These are phyloP conservation scores for Erodium maritimum DNA, from an alignment of 345 rosid genomes.

Conservation along the genomic window DNA sequence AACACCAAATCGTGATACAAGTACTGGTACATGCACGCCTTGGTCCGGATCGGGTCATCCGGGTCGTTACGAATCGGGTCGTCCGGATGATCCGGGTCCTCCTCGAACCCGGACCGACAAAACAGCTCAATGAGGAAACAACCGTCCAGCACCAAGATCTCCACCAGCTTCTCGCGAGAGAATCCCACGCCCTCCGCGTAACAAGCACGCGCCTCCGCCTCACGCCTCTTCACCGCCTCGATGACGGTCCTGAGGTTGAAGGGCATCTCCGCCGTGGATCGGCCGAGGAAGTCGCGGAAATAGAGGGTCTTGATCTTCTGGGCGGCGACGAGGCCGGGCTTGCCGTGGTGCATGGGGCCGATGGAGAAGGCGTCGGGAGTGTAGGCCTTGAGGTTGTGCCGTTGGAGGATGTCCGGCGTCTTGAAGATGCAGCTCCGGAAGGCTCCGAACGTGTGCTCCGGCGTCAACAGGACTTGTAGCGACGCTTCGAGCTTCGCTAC, in stretches of 20 bases:
- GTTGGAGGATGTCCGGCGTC: constrained; percentile 11
- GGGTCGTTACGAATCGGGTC: constrained; percentile 10
- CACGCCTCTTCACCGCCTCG: not conserved
- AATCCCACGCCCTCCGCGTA: constrained; percentile 5
- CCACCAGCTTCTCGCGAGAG: not conserved
- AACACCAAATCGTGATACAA: constrained; percentile 24
- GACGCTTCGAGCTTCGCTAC: constrained; percentile 7
- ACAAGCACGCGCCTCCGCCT: constrained; percentile 10
- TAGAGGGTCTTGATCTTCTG: constrained; percentile 17
- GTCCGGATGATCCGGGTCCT: too few relatives aligned
- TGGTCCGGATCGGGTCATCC: constrained; percentile 9
- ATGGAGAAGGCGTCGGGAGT: constrained; percentile 18
- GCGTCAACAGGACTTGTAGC: constrained; percentile 2
- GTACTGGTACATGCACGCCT: constrained; percentile 18
- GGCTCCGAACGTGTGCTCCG: constrained; percentile 5
- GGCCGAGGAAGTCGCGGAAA: constrained; percentile 10
- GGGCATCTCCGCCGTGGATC: not conserved
- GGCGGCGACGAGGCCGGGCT: not conserved
- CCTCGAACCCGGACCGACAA: constrained; percentile 4
- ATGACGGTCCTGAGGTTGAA: not conserved
- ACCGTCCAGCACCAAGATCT: constrained; percentile 20
- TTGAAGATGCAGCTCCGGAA: constrained; percentile 12
- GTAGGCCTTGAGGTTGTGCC: constrained; percentile 15
- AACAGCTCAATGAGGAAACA: constrained; percentile 21
- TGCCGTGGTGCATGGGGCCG: constrained; percentile 16